Evolutionary conservation across 192 early-diverging fungal species (phyloP).

Genomic region (Linderina pennispora): DNA sequence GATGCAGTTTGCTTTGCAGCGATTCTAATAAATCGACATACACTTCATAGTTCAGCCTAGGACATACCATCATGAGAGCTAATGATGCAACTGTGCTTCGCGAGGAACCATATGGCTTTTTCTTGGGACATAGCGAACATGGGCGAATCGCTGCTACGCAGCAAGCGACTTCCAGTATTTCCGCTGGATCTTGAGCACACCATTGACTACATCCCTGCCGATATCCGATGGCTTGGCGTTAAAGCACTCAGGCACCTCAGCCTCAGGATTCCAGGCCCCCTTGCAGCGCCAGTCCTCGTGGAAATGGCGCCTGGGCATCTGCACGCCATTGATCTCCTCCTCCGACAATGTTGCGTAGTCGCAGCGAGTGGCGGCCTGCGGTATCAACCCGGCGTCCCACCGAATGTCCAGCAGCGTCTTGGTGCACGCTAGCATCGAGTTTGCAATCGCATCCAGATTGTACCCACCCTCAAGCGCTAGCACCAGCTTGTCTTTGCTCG

Average conservation of each 20-base stretch:
- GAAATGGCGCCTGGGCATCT: too few relatives aligned
- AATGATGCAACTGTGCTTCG: too few relatives aligned
- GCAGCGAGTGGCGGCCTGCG: slow-evolving; percentile 15
- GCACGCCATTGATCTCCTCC: slow-evolving; percentile 29
- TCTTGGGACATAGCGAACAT: too few relatives aligned
- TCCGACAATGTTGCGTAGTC: slow-evolving; percentile 32
- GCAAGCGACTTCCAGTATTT: slow-evolving; percentile 16
- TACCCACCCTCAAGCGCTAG: slow-evolving; percentile 88
- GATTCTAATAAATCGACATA: too few relatives aligned
- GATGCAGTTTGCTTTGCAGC: too few relatives aligned
- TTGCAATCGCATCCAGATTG: slow-evolving; percentile 66
- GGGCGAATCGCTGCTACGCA: too few relatives aligned
- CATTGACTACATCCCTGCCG: slow-evolving; percentile 22
- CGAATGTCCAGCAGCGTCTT: slow-evolving; percentile 61
- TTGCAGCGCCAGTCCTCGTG: too few relatives aligned
- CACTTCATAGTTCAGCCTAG: too few relatives aligned
- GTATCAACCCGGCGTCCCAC: slow-evolving; percentile 25
- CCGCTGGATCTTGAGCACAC: slow-evolving; percentile 12
- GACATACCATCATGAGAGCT: too few relatives aligned
- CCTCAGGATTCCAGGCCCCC: slow-evolving; percentile 28
- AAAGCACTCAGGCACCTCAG: slow-evolving; percentile 20
- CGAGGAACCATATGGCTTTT: too few relatives aligned
- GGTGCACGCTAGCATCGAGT: slow-evolving; percentile 72
- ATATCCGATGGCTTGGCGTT: slow-evolving; percentile 12
- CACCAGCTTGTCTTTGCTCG: slow-evolving; percentile 69